A percentile compares a stretch with the other conserved stretches of the same genome.
phyloP scores from a whole-genome alignment of 2,329 filamentous ascomycete species.

The Apiospora saccharicola region DNA sequence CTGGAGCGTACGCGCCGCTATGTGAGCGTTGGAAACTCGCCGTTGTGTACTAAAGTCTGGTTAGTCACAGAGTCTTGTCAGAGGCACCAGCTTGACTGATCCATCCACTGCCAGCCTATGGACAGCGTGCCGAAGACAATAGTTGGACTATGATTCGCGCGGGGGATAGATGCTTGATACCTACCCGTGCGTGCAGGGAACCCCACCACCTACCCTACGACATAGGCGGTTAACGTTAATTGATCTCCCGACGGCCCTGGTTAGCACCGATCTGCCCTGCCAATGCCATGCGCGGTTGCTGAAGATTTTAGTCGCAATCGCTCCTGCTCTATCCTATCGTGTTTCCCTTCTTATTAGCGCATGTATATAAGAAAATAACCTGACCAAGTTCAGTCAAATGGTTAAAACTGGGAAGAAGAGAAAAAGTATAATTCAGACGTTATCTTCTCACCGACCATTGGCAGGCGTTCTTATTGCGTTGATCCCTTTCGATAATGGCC shows the following conservation, averaged over 20 bases:
- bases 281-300: conserved; percentile 12
- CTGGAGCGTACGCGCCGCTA: no score
- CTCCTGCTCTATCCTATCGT: background rate
- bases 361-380: background rate
- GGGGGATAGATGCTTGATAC: background rate
- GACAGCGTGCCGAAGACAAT: background rate
- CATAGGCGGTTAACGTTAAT: background rate
- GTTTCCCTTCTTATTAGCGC: background rate
- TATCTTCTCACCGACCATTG: conserved; percentile 17
- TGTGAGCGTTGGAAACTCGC: no score
- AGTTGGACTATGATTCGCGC: background rate
- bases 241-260: background rate
- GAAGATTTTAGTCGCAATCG: background rate
- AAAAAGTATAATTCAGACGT: background rate
- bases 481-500: background rate
- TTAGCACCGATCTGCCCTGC: conserved; percentile 16
- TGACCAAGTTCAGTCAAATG: no score
- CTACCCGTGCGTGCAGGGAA: conserved; percentile 9
- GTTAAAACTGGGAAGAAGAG: background rate
- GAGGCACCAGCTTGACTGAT: background rate
- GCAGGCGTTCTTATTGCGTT: background rate
- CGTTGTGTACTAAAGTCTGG: background rate
- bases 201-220: background rate
- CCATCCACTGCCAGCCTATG: background rate
- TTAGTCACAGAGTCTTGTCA: background rate